phyloP scores from a whole-genome alignment of 1,139 yeast species.

The Hanseniaspora gamundiae region DNA sequence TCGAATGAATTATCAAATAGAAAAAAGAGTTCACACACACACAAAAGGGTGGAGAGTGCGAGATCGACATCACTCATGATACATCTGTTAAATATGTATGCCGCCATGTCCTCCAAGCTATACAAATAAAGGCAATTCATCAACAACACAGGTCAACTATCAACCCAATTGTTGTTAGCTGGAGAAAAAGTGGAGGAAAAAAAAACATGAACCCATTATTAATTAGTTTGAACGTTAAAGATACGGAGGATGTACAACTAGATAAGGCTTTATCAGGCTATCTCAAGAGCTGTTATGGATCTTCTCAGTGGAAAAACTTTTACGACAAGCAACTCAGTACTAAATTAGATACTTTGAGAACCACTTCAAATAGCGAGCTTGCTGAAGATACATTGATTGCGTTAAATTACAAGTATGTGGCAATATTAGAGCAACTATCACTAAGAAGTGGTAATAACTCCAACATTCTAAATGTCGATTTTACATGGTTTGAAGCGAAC shows the following conservation, averaged over 20 bases:
- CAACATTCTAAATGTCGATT: conserved; percentile 45
- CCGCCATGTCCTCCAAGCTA: no score
- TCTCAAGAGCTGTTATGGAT: conserved; percentile 20
- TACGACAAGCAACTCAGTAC: conserved; percentile 18
- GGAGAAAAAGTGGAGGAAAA: conserved; percentile 19
- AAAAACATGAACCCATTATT: conserved; percentile 18
- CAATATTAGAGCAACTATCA: conserved; percentile 37
- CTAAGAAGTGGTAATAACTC: conserved; percentile 57
- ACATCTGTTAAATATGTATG: no score
- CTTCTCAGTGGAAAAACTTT: conserved; percentile 22
- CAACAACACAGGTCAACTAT: background rate
- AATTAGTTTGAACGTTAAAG: conserved; percentile 17
- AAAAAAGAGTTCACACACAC: no score
- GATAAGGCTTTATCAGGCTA: conserved; percentile 20
- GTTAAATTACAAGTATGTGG: conserved; percentile 64
- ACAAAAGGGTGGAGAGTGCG: no score
- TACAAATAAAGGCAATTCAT: no score
- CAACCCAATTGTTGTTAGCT: no score
- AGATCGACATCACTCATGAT: no score
- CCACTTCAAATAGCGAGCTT: conserved; percentile 34
- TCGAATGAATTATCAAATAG: no score
- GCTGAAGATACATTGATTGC: conserved; percentile 44
- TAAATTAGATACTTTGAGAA: conserved; percentile 20
- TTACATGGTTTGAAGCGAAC: conserved; percentile 72
- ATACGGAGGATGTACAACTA: conserved; percentile 22